Base-by-base conservation (phyloP, 2,329 filamentous ascomycete genomes). In the Blastomyces parvus region DNA sequence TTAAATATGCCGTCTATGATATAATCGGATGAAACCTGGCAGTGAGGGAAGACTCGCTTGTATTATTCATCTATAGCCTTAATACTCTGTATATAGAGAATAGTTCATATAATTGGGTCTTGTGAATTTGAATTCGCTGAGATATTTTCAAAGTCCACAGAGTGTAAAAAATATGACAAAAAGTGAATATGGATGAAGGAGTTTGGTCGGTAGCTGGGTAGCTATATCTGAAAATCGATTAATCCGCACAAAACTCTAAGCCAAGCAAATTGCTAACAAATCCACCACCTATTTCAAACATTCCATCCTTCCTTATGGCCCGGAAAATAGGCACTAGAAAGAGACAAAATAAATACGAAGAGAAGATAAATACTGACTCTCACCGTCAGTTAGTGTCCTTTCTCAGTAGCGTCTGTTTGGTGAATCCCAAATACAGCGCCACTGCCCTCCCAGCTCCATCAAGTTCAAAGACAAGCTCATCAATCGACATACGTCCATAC, bases 371-470 rank as follows among this genome's bases (percentile, higher is more conserved):
- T 19, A 42, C 14, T 14, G 40, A 19, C 40, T 19, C 40, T 19
- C 14, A 42, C 14, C 22, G 6, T 46, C 57, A 59, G 13, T 48
- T 27, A 22, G 13, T 27, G 6, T 8, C 38, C n/a, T 22, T n/a
- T 59, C 57, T 59, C 3, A 46, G 14, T 17, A 59, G n/a, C 13
- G 8, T 40, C 42, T 59, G 57, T 59, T 7, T 30, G n/a, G 57
- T 36, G n/a, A 48, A 19, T 19, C 84, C 87, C 89, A 94, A 93
- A 56, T 70, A 67, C n/a, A 73, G 61, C 40, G 63, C 60, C 36
- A 69, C 59, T 60, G 67, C 69, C 2, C 63, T 62, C 2, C 67
- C 67, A 46, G 61, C 46, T 6, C 25, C n/a, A 63, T 70, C 65
- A 33, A 72, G 48, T 5, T 62, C 62, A 44, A 73, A 71, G 11